A percentile compares a stretch with the other conserved stretches of the same genome.
Conservation (phyloP, 2,329 filamentous ascomycete genomes). For the Alternaria postmessia region DNA sequence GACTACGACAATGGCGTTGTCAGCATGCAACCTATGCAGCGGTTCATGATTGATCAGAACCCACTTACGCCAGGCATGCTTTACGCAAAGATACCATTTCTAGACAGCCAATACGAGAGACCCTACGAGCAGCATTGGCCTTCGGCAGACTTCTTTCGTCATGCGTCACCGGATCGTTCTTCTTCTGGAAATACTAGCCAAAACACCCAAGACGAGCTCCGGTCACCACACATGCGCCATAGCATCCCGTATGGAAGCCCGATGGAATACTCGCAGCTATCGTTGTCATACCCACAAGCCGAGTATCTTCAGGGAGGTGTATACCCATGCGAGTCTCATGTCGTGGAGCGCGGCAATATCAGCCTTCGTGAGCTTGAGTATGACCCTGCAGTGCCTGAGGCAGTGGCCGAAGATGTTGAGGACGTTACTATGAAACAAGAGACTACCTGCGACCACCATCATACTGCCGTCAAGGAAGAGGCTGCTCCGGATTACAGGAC, state of each 20-base stretch:
- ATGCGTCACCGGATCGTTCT: constrained; percentile 46
- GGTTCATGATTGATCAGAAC: constrained; percentile 43
- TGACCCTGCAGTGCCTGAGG: constrained; percentile 37
- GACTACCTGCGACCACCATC: constrained; percentile 25
- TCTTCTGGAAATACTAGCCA: constrained; percentile 46
- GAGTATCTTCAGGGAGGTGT: constrained; percentile 26
- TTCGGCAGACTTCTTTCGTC: constrained; percentile 29
- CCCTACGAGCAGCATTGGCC: constrained; percentile 37
- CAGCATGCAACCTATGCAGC: constrained; percentile 44
- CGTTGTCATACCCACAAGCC: constrained; percentile 27
- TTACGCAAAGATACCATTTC: constrained; percentile 34
- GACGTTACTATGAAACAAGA: constrained; percentile 35
- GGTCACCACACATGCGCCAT: constrained; percentile 34
- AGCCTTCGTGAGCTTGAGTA: constrained; percentile 45
- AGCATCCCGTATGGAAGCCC: constrained; percentile 29
- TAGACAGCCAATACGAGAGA: constrained; percentile 23
- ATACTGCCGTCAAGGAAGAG: constrained; percentile 27
- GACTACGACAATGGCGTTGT: constrained; percentile 29
- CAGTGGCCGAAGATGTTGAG: constrained; percentile 36
- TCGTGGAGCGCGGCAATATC: constrained; percentile 32
- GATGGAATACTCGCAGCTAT: constrained; percentile 25
- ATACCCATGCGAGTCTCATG: constrained; percentile 19
- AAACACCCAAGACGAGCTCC: constrained; percentile 40
- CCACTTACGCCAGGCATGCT: constrained; percentile 39
- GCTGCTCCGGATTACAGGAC: constrained; percentile 17